Conservation (phyloP, 163 green algal species). For the Chlorella variabilis region DNA sequence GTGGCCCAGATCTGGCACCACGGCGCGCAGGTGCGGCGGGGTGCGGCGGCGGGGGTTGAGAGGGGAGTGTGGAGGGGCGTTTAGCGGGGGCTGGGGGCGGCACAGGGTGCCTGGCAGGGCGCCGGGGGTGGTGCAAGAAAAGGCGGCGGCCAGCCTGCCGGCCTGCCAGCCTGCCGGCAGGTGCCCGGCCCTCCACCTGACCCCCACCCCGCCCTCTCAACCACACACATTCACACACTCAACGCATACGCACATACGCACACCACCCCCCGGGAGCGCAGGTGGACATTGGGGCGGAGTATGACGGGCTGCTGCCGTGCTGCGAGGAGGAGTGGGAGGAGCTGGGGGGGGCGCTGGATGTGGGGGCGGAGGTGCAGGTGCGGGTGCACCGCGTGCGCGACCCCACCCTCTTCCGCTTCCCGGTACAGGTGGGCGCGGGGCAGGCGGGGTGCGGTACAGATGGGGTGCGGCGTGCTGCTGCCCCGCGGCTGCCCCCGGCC, state of each 20-base stretch:
- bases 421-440: conserved; percentile 31
- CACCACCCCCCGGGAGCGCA: not conserved
- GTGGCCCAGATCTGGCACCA: conserved; percentile 35
- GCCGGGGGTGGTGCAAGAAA: no score
- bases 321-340: conserved; percentile 23
- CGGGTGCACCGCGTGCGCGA: conserved; percentile 37
- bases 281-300: conserved; percentile 55
- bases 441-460: no score
- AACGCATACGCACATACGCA: no score
- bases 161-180: no score
- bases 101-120: not conserved
- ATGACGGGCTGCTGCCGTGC: conserved; percentile 42
- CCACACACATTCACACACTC: no score
- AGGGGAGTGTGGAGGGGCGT: not conserved
- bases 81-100: not conserved
- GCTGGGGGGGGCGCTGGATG: not conserved
- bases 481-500: not conserved
- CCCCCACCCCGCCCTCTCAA: no score
- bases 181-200: no score
- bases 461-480: not conserved
- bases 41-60: not conserved
- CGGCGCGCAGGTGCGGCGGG: conserved; percentile 30
- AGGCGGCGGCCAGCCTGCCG: no score
- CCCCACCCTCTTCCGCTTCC: conserved; percentile 38
- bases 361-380: conserved; percentile 21